phyloP scores from a whole-genome alignment of 768 basidiomycete genomes.

The Tricholoma sp. region DNA sequence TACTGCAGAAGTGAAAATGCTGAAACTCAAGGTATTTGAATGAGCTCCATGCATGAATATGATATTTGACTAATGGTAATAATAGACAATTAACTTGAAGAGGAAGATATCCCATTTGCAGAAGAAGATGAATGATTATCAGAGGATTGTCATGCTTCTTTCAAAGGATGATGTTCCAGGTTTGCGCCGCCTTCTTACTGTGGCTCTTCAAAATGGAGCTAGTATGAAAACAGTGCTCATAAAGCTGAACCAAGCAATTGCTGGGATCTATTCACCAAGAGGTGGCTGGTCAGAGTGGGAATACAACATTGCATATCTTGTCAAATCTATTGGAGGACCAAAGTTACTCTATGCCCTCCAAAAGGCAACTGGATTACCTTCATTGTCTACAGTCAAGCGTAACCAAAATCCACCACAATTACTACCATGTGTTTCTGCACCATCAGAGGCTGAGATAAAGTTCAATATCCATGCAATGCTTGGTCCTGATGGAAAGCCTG shows the following conservation, averaged over 20 bases:
- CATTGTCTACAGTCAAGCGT: slow-evolving; percentile 11
- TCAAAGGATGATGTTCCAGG: slow-evolving; percentile 9
- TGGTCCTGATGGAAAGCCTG: not conserved
- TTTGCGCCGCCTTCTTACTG: slow-evolving; percentile 3
- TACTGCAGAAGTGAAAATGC: no score
- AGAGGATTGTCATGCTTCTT: not conserved
- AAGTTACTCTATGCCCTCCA: slow-evolving; percentile 21
- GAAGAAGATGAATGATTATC: no score
- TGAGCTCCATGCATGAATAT: no score
- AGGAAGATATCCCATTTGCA: no score
- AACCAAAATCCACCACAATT: slow-evolving; percentile 14
- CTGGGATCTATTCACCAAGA: slow-evolving; percentile 8
- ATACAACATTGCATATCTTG: slow-evolving; percentile 22
- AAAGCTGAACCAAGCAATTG: not conserved
- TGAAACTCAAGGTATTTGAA: no score
- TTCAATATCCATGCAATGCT: not conserved
- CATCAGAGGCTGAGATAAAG: not conserved
- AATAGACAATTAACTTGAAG: no score
- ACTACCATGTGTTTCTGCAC: not conserved
- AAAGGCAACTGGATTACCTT: slow-evolving; percentile 18
- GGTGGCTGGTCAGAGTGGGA: slow-evolving; percentile 14
- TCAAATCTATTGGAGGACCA: slow-evolving; percentile 21
- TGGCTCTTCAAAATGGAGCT: slow-evolving; percentile 5
- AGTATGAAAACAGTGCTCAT: not conserved
- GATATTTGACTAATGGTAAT: no score